Evolutionary conservation across 2,329 filamentous ascomycete genomes (phyloP).

Genomic region (Seiridium unicorne): DNA sequence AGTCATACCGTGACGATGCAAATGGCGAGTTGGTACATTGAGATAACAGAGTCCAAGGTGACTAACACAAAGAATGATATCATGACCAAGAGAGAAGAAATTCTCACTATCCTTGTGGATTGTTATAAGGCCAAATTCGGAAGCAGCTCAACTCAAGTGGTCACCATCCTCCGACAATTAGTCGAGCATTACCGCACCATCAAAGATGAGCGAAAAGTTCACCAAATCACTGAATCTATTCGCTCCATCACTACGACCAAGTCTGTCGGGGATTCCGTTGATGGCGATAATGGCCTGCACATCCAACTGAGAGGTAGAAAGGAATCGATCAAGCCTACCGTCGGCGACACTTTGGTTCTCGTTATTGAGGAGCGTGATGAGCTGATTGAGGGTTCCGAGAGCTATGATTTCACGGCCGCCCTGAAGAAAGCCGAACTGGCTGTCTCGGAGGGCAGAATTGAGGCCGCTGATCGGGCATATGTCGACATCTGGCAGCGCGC

Average conservation of each 20-base stretch:
- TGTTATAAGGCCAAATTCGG: constrained; percentile 9
- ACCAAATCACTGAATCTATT: constrained; percentile 5
- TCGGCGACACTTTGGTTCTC: not conserved
- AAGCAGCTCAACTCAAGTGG: not conserved
- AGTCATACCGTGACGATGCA: constrained; percentile 13
- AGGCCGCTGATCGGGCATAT: constrained; percentile 43
- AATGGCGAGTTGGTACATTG: constrained; percentile 12
- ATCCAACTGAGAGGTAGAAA: not conserved
- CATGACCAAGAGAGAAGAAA: constrained; percentile 9
- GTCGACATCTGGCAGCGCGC: constrained; percentile 51
- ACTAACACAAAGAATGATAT: constrained; percentile 1
- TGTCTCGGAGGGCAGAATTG: constrained; percentile 7
- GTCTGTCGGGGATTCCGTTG: not conserved
- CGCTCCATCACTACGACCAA: not conserved
- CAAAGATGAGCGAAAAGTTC: constrained; percentile 7
- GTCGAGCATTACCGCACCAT: constrained; percentile 5
- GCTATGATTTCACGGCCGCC: not conserved
- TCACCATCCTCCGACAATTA: not conserved
- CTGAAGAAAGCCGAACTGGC: not conserved
- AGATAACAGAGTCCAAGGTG: constrained; percentile 9
- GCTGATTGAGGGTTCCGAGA: not conserved
- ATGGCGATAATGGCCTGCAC: not conserved
- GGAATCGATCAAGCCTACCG: not conserved
- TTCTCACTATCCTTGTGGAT: constrained; percentile 4
- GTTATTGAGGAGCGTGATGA: constrained; percentile 6